Base-by-base conservation (phyloP, 345 rosid species). In the Acer yangbiense region DNA sequence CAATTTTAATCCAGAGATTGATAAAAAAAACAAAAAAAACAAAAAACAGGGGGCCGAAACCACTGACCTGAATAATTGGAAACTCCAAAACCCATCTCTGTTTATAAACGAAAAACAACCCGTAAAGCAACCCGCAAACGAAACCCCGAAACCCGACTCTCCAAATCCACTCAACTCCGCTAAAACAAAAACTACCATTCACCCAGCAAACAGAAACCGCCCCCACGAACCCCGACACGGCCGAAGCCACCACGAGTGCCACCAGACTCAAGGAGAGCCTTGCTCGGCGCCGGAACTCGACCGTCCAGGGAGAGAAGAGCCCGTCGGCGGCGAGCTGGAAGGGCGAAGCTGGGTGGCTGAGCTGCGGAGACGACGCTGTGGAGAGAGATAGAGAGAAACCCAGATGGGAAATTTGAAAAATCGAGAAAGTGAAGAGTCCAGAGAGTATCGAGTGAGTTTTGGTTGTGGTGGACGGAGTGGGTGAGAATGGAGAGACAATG, bases 81-180 rank as follows among this genome's bases (percentile, higher is more conserved):
- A 96, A 96, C 81, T 88, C 84, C 86, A 96, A 80, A 8, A 94
- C 78, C 98, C 99, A 92, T 81, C 95, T 74, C 27, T 78, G 87
- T 83, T 85, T 88, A 41, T 81, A 82, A 5, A 90, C 82, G 72
- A 82, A 90, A 41, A 88, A 79, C 4, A 68, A 78, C 0, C 86
- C 95, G 65, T 94, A 94, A 32, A 89, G 72, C 78, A 91, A 84
- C 5, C 99, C 99, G 39, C 79, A 78, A 6, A 80, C 88, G 81
- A 87, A 93, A 78, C 97, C 97, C 76, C 91, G 86, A 86, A 92
- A 84, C 76, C 92, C 94, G 43, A 86, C 54, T 65, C 81, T 83
- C 25, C 86, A 83, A 77, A 83, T 32, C 32, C 71, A 46, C 50
- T 65, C 72, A 7, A 52, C 7, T n/a, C 85, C 84, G 21, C 78